Conservation (phyloP, 2,329 filamentous ascomycete species). For the Diaporthe sp. region DNA sequence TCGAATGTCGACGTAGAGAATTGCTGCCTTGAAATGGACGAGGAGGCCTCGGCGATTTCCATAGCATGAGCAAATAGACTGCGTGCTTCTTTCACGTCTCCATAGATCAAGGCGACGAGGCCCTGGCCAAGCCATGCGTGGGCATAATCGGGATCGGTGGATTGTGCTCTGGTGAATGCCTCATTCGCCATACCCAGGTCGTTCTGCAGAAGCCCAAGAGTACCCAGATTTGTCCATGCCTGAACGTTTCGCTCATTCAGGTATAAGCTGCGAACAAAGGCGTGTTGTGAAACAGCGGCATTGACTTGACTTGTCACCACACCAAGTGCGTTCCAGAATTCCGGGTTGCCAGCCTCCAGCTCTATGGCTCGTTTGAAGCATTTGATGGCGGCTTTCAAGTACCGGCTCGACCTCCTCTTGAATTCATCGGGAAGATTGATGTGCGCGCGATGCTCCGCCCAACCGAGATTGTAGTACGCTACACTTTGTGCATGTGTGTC, state of each 20-base stretch:
- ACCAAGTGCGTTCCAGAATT: constrained; percentile 97
- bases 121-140: constrained; percentile 96
- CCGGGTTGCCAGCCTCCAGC: constrained; percentile 90
- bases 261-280: constrained; percentile 91
- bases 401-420: constrained; percentile 70
- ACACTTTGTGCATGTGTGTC: constrained; percentile 91
- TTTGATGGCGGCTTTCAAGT: constrained; percentile 82
- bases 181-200: constrained; percentile 89
- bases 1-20: constrained; percentile 88
- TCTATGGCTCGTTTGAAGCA: constrained; percentile 98
- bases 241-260: constrained; percentile 88
- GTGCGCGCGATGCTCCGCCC: constrained; percentile 89
- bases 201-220: constrained; percentile 84
- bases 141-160: constrained; percentile 91
- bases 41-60: constrained; percentile 86
- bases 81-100: constrained; percentile 74
- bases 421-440: constrained; percentile 65
- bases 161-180: constrained; percentile 90
- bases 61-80: constrained; percentile 93
- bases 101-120: constrained; percentile 77
- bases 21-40: constrained; percentile 78
- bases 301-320: constrained; percentile 90
- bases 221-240: constrained; percentile 91
- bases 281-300: constrained; percentile 89
- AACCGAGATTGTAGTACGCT: constrained; percentile 97